These are phyloP conservation scores for Trifolium subterraneum DNA, from an alignment of 306 rosid species.

Conservation along the genomic window DNA sequence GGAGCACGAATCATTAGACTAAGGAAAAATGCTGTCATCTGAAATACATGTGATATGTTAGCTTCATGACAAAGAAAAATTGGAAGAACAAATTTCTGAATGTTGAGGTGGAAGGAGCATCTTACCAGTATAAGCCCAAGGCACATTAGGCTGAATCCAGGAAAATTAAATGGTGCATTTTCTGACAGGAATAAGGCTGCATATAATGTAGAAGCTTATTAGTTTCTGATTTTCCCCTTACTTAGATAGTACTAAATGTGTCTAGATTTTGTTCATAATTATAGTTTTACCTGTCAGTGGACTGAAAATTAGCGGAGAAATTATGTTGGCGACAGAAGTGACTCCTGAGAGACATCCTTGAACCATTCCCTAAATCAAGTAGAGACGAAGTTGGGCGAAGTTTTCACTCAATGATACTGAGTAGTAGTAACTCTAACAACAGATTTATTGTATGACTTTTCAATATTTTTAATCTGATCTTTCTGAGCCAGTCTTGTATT, in stretches of 20 bases:
- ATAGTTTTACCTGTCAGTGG: constrained; percentile 75
- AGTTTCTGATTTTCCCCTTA: constrained; percentile 8
- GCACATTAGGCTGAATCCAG: constrained; percentile 89
- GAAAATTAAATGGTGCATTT: constrained; percentile 79
- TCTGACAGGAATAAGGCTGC: constrained; percentile 85
- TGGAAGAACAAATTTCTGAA: too few relatives aligned
- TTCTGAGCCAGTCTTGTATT: constrained; percentile 9
- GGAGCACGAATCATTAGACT: constrained; percentile 59
- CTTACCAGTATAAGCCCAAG: constrained; percentile 66
- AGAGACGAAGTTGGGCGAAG: background rate
- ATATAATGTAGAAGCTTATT: constrained; percentile 24
- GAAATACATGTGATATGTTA: constrained; percentile 46
- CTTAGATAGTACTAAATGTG: background rate
- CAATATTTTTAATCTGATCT: constrained; percentile 15
- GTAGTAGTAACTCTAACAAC: background rate
- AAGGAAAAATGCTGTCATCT: constrained; percentile 71
- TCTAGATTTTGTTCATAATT: constrained; percentile 7
- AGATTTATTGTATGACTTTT: background rate
- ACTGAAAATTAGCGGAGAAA: constrained; percentile 77
- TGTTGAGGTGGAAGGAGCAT: constrained; percentile 4
- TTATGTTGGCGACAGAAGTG: constrained; percentile 71
- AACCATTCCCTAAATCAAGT: constrained; percentile 69
- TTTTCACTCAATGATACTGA: background rate
- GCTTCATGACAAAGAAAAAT: constrained; percentile 22
- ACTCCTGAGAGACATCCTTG: constrained; percentile 91